These are phyloP conservation scores for Pilaira anomala DNA, from an alignment of 192 early-diverging fungal genomes.

Conservation along the genomic window DNA sequence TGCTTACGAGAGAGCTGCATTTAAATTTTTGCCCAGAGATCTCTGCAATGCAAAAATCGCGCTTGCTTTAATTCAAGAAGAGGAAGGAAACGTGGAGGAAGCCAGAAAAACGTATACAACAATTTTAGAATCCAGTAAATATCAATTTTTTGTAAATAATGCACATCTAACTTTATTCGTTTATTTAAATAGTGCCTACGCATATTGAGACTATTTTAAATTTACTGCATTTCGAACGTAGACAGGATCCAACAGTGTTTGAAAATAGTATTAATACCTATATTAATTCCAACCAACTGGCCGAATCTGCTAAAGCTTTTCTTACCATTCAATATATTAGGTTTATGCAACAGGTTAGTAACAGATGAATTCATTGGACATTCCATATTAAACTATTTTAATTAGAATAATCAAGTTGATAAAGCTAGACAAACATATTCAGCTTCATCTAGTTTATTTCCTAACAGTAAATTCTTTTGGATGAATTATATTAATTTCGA, in stretches of 20 bases:
- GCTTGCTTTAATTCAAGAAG: conserved; percentile 63
- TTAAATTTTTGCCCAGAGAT: conserved; percentile 54
- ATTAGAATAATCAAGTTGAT: not conserved
- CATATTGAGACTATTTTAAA: conserved; percentile 63
- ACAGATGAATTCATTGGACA: not conserved
- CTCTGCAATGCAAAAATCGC: conserved; percentile 55
- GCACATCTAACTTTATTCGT: not conserved
- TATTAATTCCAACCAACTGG: conserved; percentile 32
- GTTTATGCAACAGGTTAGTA: conserved; percentile 45
- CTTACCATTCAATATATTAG: conserved; percentile 52
- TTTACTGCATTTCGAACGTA: conserved; percentile 63
- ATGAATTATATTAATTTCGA: conserved; percentile 18
- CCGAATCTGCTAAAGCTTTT: conserved; percentile 51
- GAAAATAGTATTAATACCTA: conserved; percentile 42
- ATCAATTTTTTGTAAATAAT: not conserved
- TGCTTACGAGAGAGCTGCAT: conserved; percentile 53
- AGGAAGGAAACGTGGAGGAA: conserved; percentile 48
- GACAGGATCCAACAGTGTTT: conserved; percentile 44
- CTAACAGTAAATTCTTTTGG: conserved; percentile 7
- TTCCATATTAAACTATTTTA: not conserved
- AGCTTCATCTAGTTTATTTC: not conserved
- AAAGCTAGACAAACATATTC: conserved; percentile 6
- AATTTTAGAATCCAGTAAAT: conserved; percentile 50
- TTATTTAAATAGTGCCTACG: conserved; percentile 50
- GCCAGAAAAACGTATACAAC: conserved; percentile 57